Evolutionary conservation across 495 filamentous ascomycete genomes (phyloP), one percentile per base, ranked within the genome.

Genomic region (Pseudomonodictys pantanalensis): DNA sequence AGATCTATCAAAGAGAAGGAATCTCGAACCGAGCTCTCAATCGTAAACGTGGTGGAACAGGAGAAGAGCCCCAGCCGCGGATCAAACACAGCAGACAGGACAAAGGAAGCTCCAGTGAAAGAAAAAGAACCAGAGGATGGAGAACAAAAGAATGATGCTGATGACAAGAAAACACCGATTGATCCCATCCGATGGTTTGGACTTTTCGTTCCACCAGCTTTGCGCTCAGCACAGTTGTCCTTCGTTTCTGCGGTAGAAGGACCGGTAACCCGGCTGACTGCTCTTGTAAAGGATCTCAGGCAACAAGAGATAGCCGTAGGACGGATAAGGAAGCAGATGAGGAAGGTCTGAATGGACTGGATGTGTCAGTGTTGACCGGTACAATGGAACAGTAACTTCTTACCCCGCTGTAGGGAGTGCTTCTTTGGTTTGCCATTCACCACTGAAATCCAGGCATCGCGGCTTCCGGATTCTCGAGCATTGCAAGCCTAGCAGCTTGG

Each of bases 121-220:
- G 18, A 3, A 3, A 15, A 17, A 3, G 23, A 25, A 39, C 15
- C 10, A 3, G 42, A 32, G 33, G 29, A 48, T 24, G 30, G 20
- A 32, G 39, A 10, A 43, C 33, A 44, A 29, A 25, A 35, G 20
- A 26, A 42, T 23, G 52, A 55, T 30, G n/a, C 24, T 30, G 20
- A 7, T 8, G 28, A 49, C 10, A 32, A n/a, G 20, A 44, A 48
- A 22, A 22, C 10, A 5, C 29, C 29, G 15, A 51, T 39, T 56
- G 74, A 78, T 50, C 77, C 77, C 2, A 44, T 79, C 9, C 64
- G 67, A 7, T 77, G 74, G 77, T 79, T 76, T 56, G 77, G 77
- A 10, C 73, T 79, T 32, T 64, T 79, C 0, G 71, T 78, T 0
- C 77, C 75, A 5, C 75, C 62, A 22, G 68, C 73, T 9, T 59